A percentile compares a stretch with the other conserved stretches of the same genome.
Conservation (phyloP, 306 rosid species). For the Prunus fruticosa region DNA sequence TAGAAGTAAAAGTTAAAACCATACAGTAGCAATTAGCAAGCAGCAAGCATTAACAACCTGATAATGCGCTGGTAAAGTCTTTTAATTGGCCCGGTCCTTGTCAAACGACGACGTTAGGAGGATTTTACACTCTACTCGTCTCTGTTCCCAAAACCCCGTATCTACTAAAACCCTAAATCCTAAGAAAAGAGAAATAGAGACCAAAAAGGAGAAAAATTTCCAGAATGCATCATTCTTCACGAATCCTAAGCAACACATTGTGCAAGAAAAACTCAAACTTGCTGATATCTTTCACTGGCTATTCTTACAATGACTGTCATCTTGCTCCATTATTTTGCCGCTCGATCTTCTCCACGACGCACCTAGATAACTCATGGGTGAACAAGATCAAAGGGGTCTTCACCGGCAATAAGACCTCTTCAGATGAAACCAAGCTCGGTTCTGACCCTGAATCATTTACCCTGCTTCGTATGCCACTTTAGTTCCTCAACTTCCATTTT, state of each 20-base stretch:
- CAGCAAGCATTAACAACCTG: too few species aligned
- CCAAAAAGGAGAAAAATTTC: background rate
- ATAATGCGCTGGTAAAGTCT: too few species aligned
- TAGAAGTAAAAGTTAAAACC: too few species aligned
- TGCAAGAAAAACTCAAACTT: constrained; percentile 9
- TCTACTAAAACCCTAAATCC: constrained; percentile 9
- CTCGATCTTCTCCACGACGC: constrained; percentile 55
- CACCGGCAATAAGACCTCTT: constrained; percentile 52
- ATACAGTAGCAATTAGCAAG: too few species aligned
- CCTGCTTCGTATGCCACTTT: constrained; percentile 42
- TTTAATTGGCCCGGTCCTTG: background rate
- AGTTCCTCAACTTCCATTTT: background rate
- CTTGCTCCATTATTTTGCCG: constrained; percentile 40
- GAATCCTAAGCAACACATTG: constrained; percentile 31
- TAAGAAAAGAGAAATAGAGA: background rate
- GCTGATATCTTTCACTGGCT: constrained; percentile 1
- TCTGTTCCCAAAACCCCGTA: background rate
- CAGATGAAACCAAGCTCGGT: constrained; percentile 27
- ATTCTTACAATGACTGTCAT: constrained; percentile 11
- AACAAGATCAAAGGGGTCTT: constrained; percentile 70
- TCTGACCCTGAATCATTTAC: constrained; percentile 49
- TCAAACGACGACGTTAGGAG: background rate
- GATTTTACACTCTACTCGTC: background rate
- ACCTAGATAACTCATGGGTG: constrained; percentile 66
- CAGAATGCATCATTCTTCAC: constrained; percentile 35